A percentile compares a stretch with the other conserved stretches of the same genome.
Conservation (phyloP, 2,329 filamentous ascomycete species). For the Stromatinia cepivora region DNA sequence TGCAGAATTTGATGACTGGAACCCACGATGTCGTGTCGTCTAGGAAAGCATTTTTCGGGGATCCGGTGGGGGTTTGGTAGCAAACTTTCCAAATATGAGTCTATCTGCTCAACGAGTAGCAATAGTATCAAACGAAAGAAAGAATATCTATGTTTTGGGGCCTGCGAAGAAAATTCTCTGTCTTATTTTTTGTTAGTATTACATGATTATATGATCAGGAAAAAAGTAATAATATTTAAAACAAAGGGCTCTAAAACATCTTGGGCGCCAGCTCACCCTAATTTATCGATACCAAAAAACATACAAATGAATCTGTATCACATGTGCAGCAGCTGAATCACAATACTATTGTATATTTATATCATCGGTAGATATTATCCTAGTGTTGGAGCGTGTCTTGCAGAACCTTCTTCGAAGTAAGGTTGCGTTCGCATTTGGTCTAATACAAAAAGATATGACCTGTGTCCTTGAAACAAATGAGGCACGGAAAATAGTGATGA, state of each 20-base stretch:
- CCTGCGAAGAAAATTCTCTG: too few species aligned
- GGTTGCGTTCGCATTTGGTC: background rate
- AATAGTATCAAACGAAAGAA: background rate
- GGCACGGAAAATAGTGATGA: background rate
- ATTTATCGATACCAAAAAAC: background rate
- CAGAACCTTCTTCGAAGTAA: background rate
- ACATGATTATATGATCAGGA: too few species aligned
- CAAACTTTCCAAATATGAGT: background rate
- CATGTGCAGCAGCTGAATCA: background rate
- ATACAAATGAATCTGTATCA: background rate
- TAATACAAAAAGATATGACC: background rate
- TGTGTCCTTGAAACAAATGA: background rate
- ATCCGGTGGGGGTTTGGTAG: conserved; percentile 10
- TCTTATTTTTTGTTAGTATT: too few species aligned
- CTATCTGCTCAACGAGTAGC: background rate
- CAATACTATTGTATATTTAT: background rate
- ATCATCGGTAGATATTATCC: background rate
- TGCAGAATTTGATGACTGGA: conserved; percentile 38
- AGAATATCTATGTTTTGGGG: background rate
- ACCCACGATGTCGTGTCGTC: conserved; percentile 31
- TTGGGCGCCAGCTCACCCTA: too few species aligned
- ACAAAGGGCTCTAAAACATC: too few species aligned
- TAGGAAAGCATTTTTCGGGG: conserved; percentile 32
- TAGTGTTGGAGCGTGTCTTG: background rate
- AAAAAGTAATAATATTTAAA: too few species aligned